Evolutionary conservation across 805 yeast species (phyloP).

Genomic region (Yarrowia alimentaria): DNA sequence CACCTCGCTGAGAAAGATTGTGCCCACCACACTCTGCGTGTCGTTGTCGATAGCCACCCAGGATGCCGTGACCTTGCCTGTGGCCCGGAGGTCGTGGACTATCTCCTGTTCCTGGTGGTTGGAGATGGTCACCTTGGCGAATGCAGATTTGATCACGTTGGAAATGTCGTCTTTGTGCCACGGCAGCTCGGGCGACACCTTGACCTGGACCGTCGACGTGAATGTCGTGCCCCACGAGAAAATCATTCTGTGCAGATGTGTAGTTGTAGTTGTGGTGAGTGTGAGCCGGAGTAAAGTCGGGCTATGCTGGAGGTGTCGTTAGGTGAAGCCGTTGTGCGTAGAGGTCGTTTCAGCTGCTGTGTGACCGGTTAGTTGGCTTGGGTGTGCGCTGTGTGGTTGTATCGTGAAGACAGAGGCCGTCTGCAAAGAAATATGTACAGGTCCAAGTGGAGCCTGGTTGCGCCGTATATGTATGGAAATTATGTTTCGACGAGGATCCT

Average conservation of each 20-base stretch:
- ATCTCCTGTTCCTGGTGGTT: slow-evolving; percentile 26
- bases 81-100: slow-evolving; percentile 12
- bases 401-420: background rate
- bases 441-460: background rate
- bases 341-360: too few species aligned
- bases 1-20: slow-evolving; percentile 17
- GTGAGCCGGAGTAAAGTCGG: too few species aligned
- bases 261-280: background rate
- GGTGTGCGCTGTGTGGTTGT: background rate
- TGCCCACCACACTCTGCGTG: slow-evolving; percentile 19
- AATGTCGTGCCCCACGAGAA: slow-evolving; percentile 17
- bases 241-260: slow-evolving; percentile 1
- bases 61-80: slow-evolving; percentile 5
- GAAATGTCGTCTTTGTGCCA: slow-evolving; percentile 21
- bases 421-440: slow-evolving; percentile 1
- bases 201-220: slow-evolving; percentile 17
- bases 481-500: slow-evolving; percentile 11
- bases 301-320: too few species aligned
- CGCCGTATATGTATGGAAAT: slow-evolving; percentile 17
- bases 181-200: slow-evolving; percentile 18
- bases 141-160: slow-evolving; percentile 20
- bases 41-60: slow-evolving; percentile 19
- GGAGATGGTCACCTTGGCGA: slow-evolving; percentile 18
- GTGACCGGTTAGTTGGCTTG: too few species aligned
- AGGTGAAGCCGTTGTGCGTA: too few species aligned